Base-by-base conservation (phyloP, 768 basidiomycete species). In the Agrocybe chaxingu region DNA sequence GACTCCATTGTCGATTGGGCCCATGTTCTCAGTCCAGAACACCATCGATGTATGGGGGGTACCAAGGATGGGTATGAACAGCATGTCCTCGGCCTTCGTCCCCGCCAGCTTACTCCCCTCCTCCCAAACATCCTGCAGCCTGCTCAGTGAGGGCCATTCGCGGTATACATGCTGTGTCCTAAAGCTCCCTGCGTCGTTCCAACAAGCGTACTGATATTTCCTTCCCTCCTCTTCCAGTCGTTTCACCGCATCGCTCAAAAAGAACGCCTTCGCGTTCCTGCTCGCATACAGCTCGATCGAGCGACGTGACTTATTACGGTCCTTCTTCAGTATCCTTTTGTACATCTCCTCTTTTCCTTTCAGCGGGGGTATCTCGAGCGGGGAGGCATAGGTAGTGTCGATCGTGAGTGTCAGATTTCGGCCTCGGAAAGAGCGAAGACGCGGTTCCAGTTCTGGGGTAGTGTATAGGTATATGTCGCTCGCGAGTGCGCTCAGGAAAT, bases 391-490 rank as follows among this genome's bases (percentile, higher is more conserved):
- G 1, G 68, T 69, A 6, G 78, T 76, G 64, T 80, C 70, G 61
- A 81, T 53, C 11, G 59, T 69, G 35, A 79, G 67, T 7, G 66
- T 66, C 7, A 65, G 63, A 33, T 57, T 51, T 1, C 55, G 39
- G 8, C 67, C 66, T 2, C 73, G 65, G 16, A 67, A 55, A 4
- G 63, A 52, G 10, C 63, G 62, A 18, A 79, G 57, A 3, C 68
- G 53, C 0, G 60, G 37, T 16, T 63, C 74, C 48, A 77, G 56
- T 5, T 67, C 70, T 8, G 73, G 70, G 2, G 78, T 64, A 7
- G 79, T 73, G 63, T 72, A 82, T 55, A 84, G 74, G 62, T n/a
- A 81, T 16, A 80, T 58, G 49, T 79, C 74, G n/a, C 76, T 79
- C 11, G 65, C 67, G n/a, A 81, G 66, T 7, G 64, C 60, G 0